Conservation (phyloP, 805 yeast genomes). For the Starmera amethionina region DNA sequence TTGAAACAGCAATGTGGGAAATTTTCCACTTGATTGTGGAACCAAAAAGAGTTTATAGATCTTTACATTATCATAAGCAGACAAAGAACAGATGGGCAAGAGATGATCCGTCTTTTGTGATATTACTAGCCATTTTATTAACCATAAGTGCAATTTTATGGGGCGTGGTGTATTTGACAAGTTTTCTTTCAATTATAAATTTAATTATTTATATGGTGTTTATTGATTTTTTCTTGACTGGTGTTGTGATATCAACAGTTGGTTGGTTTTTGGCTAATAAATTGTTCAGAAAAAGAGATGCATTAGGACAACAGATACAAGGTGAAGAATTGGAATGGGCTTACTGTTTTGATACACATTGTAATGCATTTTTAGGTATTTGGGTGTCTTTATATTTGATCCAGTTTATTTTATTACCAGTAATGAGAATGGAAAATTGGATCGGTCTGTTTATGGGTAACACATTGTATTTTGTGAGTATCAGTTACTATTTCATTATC, state of each 20-base stretch:
- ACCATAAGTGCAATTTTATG: conserved; percentile 75
- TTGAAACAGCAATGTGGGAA: conserved; percentile 92
- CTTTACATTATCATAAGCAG: conserved; percentile 74
- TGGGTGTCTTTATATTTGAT: conserved; percentile 69
- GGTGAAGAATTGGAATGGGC: conserved; percentile 71
- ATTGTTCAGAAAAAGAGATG: conserved; percentile 37
- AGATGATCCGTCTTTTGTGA: conserved; percentile 85
- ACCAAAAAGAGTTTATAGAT: conserved; percentile 75
- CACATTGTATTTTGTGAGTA: conserved; percentile 61
- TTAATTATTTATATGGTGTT: conserved; percentile 76
- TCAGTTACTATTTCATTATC: conserved; percentile 66
- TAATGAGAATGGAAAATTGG: conserved; percentile 55
- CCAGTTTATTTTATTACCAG: conserved; percentile 68
- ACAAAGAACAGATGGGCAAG: conserved; percentile 76
- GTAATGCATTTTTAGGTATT: conserved; percentile 76
- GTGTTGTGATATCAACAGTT: conserved; percentile 57
- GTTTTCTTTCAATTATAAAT: conserved; percentile 47
- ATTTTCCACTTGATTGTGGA: conserved; percentile 60
- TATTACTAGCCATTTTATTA: conserved; percentile 58
- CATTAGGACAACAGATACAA: conserved; percentile 14
- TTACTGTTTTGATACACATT: conserved; percentile 88
- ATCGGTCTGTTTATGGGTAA: conserved; percentile 70
- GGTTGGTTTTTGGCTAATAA: conserved; percentile 67
- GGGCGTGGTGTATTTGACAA: conserved; percentile 77
- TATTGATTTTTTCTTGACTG: conserved; percentile 69